These are phyloP conservation scores for Parietichytrium sp. DNA, from an alignment of 108 stramenopile genomes.

Conservation along the genomic window DNA sequence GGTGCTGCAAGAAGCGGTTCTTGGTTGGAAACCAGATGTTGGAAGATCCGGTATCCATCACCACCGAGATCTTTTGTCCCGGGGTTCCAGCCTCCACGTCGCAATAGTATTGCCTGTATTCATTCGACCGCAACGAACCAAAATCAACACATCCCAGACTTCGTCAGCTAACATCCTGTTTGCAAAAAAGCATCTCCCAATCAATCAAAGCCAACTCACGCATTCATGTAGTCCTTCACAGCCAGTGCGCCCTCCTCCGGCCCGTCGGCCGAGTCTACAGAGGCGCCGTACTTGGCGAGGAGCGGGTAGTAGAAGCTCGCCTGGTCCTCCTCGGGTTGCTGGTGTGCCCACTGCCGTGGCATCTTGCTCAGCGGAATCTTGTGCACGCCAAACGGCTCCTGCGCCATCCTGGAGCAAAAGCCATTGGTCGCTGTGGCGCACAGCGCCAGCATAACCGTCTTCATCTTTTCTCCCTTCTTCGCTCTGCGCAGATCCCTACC, in stretches of 20 bases:
- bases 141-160: too few species aligned
- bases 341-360: constrained; percentile 31
- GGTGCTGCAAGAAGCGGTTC: constrained; percentile 69
- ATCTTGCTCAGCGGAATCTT: constrained; percentile 21
- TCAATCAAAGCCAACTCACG: too few species aligned
- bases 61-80: constrained; percentile 80
- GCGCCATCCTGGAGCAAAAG: too few species aligned
- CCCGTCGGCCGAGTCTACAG: background rate
- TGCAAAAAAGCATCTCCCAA: too few species aligned
- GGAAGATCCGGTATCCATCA: constrained; percentile 93
- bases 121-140: too few species aligned
- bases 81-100: constrained; percentile 69
- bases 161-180: too few species aligned
- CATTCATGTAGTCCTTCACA: constrained; percentile 32
- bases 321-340: too few species aligned
- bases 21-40: constrained; percentile 93
- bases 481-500: too few species aligned
- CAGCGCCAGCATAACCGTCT: too few species aligned
- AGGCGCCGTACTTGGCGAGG: background rate
- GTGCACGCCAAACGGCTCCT: too few species aligned
- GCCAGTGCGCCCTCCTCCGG: background rate
- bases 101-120: constrained; percentile 57
- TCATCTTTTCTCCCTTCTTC: too few species aligned
- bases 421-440: too few species aligned
- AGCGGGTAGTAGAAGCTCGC: background rate